Evolutionary conservation across 352 stramenopile genomes (phyloP).

Genomic region (Pythium myriotylum): DNA sequence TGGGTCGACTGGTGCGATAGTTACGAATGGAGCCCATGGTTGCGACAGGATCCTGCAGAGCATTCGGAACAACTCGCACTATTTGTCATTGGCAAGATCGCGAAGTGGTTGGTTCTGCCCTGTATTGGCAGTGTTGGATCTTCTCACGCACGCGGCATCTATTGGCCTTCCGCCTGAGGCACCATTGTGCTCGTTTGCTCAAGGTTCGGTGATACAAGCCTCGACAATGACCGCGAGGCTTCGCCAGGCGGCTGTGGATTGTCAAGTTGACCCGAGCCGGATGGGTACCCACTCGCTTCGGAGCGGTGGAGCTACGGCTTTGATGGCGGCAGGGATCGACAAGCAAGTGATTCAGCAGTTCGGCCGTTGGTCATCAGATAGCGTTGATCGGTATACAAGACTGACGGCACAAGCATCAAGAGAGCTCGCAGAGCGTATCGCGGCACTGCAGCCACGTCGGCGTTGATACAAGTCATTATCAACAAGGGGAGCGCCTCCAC

Average conservation of each 20-base stretch:
- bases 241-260: not conserved
- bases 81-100: not conserved
- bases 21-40: not conserved
- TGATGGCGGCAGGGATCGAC: constrained; percentile 10
- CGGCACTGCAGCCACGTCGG: no score
- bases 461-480: no score
- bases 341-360: constrained; percentile 11
- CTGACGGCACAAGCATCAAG: not conserved
- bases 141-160: not conserved
- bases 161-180: not conserved
- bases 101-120: constrained; percentile 6
- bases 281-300: constrained; percentile 16
- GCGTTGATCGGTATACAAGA: not conserved
- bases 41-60: not conserved
- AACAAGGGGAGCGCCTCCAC: no score
- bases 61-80: constrained; percentile 11
- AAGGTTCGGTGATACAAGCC: not conserved
- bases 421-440: no score
- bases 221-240: not conserved
- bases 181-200: no score
- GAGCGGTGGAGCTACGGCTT: constrained; percentile 5
- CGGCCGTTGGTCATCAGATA: constrained; percentile 2
- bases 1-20: constrained; percentile 3
- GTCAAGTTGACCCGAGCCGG: not conserved
- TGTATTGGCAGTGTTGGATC: not conserved